A percentile compares a stretch with the other conserved stretches of the same genome.
Conservation (phyloP, 2,329 filamentous ascomycete species). For the Raffaelea albimanens region DNA sequence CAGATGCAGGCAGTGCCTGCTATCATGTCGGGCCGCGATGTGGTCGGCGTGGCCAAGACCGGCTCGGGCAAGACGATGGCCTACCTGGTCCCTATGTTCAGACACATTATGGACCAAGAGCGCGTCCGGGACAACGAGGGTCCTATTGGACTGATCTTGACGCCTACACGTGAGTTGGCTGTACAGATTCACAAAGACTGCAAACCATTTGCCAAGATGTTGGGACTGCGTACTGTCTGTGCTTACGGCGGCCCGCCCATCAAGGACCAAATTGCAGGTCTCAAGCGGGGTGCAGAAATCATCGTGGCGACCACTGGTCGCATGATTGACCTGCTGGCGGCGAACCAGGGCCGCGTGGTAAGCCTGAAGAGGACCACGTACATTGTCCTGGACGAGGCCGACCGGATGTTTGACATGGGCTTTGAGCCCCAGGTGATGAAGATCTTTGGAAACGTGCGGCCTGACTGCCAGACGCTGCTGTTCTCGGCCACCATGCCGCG, state of each 20-base stretch:
- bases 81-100: conserved; percentile 92
- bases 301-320: conserved; percentile 92
- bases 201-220: conserved; percentile 84
- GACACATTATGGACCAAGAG: conserved; percentile 90
- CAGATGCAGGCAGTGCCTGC: conserved; percentile 91
- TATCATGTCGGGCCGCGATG: conserved; percentile 92
- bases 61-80: conserved; percentile 96
- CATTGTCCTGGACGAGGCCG: conserved; percentile 91
- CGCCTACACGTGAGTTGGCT: conserved; percentile 86
- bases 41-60: conserved; percentile 94
- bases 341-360: conserved; percentile 89
- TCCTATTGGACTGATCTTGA: conserved; percentile 80
- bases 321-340: conserved; percentile 88
- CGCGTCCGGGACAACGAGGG: conserved; percentile 77
- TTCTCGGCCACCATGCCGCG: conserved; percentile 96
- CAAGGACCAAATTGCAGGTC: conserved; percentile 91
- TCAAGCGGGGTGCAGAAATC: conserved; percentile 92
- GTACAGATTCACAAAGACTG: conserved; percentile 91
- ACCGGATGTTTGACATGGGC: conserved; percentile 99
- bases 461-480: conserved; percentile 85
- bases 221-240: conserved; percentile 78
- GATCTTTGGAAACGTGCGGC: conserved; percentile 83
- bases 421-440: conserved; percentile 98
- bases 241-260: conserved; percentile 94
- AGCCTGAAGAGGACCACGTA: conserved; percentile 86